Evolutionary conservation across 2,329 filamentous ascomycete species (phyloP).

Genomic region (Seiridium unicorne): DNA sequence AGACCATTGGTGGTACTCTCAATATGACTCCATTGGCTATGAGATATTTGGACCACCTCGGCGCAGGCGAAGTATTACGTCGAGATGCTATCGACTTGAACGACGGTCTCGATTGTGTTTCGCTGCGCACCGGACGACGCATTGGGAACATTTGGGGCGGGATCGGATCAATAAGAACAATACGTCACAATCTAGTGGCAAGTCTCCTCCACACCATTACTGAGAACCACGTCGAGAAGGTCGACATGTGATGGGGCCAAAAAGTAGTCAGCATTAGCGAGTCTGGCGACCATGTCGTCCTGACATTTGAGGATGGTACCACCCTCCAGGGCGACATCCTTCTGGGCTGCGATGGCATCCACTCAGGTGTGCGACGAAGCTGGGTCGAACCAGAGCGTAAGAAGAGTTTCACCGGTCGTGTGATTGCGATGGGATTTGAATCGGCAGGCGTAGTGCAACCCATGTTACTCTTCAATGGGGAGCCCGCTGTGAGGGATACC

Average conservation of each 20-base stretch:
- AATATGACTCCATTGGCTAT: constrained; percentile 46
- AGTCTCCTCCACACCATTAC: constrained; percentile 16
- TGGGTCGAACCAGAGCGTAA: constrained; percentile 12
- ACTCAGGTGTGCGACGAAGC: constrained; percentile 15
- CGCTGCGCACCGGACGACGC: constrained; percentile 22
- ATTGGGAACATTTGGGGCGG: constrained; percentile 22
- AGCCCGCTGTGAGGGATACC: constrained; percentile 18
- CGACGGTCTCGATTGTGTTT: constrained; percentile 24
- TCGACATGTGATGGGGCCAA: neutral
- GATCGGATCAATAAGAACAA: constrained; percentile 24
- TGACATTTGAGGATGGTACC: constrained; percentile 1
- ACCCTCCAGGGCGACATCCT: constrained; percentile 20
- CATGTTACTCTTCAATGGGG: constrained; percentile 12
- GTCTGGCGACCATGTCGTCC: neutral
- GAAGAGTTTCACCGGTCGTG: constrained; percentile 12
- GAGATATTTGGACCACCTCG: constrained; percentile 39
- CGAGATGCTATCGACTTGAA: constrained; percentile 13
- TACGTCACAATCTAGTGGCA: constrained; percentile 23
- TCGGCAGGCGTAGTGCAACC: constrained; percentile 1
- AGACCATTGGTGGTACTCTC: constrained; percentile 43
- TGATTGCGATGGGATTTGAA: constrained; percentile 16
- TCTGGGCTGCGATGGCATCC: constrained; percentile 22
- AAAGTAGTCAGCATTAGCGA: constrained; percentile 13
- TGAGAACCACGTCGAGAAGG: constrained; percentile 6
- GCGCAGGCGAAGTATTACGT: constrained; percentile 25